phyloP scores from a whole-genome alignment of 1,284 basidiomycete species.

The Chalciporus piperatoides region DNA sequence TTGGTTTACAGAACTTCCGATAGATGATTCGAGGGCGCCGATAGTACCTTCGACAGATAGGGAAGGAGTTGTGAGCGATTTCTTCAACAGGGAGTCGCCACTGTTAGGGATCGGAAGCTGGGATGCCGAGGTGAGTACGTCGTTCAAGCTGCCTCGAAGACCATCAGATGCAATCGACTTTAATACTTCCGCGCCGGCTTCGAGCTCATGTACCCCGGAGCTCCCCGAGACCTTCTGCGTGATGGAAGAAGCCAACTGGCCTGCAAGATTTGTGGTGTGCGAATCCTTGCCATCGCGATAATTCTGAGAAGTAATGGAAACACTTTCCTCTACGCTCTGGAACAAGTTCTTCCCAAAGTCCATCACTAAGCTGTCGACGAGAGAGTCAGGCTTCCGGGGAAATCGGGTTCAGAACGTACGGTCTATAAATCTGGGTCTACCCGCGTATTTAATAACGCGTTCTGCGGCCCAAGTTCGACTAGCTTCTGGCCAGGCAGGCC shows the following conservation, averaged over 20 bases:
- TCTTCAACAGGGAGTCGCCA: neutral
- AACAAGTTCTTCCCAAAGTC: neutral
- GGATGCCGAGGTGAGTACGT: neutral
- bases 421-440: conserved; percentile 7
- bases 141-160: neutral
- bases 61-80: neutral
- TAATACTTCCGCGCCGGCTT: conserved; percentile 1
- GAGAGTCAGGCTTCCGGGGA: neutral
- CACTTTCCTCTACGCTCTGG: conserved; percentile 1
- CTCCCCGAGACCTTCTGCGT: neutral
- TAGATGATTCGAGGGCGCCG: conserved; percentile 5
- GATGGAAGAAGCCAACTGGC: neutral
- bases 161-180: conserved; percentile 1
- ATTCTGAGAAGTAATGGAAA: neutral
- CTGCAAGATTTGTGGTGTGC: neutral
- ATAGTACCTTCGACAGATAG: neutral
- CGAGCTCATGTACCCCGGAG: conserved; percentile 1
- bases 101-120: neutral
- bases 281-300: neutral
- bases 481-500: neutral
- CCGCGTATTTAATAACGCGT: conserved; percentile 12
- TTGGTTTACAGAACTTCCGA: neutral
- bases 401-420: conserved; percentile 6
- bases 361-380: conserved; percentile 4
- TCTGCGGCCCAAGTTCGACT: neutral